Evolutionary conservation across 2,329 filamentous ascomycete species (phyloP), one percentile per base, ranked within the genome.

Genomic region (Diaporthe vaccinii): DNA sequence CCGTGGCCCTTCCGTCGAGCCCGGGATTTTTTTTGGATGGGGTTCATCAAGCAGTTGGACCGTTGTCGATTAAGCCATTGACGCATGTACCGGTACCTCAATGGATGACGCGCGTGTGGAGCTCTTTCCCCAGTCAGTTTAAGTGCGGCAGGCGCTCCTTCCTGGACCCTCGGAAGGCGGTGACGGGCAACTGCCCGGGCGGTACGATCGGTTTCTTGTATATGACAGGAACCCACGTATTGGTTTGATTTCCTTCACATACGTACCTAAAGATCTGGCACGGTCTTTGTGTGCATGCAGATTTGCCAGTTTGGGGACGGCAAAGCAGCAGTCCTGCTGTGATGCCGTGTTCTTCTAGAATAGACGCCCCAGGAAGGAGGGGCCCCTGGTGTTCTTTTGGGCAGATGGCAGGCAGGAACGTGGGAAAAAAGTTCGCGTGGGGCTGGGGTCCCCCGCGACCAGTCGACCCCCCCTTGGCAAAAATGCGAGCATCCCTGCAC

Each of bases 71-170:
- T 9, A 41, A 46, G 28, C 59, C 59, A 76, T 51, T 69, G 65
- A 53, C 49, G n/a, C 59, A 36, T 39, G 55, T 62, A 65, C 59
- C 49, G n/a, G 65, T 68, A 55, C 51, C 20, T 65, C 25, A 22
- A 31, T 67, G 15, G 28, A 72, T 76, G 68, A 75, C 68, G 75
- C 68, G 71, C 17, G 17, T 68, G 53, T 72, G 72, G 73, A 62
- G 51, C 57, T 14, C 17, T 41, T 51, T 25, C 25, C n/a, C 55
- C 22, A 17, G 75, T 76, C 73, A 55, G 44, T 65, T 69, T 76
- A 75, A 67, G 25, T 14, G 22, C n/a, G 20, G 9, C 44, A 39
- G 25, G n/a, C 25, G 41, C 41, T 57, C 14, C 22, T n/a, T n/a
- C 8, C 28, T 25, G 22, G 7, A 44, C 25, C n/a, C 53, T 46